phyloP scores from a whole-genome alignment of 768 basidiomycete genomes.

The Lactifluus volemus region DNA sequence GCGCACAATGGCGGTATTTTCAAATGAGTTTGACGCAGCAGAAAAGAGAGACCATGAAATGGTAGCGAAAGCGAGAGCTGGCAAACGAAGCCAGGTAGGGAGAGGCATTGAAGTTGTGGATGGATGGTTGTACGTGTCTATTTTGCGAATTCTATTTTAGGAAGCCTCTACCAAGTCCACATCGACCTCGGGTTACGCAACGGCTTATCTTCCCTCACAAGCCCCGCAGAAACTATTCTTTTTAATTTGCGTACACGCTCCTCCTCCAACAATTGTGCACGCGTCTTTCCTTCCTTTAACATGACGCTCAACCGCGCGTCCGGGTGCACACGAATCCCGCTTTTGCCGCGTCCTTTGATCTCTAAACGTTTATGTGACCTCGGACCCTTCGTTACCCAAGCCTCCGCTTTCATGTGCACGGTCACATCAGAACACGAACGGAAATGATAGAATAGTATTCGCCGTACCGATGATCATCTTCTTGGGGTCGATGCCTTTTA shows the following conservation, averaged over 20 bases:
- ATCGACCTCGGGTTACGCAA: constrained; percentile 60
- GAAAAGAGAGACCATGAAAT: constrained; percentile 34
- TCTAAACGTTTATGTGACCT: constrained; percentile 59
- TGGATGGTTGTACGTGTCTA: neutral
- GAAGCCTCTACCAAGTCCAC: constrained; percentile 67
- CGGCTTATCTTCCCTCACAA: constrained; percentile 72
- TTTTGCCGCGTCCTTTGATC: constrained; percentile 74
- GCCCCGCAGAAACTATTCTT: constrained; percentile 70
- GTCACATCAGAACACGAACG: neutral
- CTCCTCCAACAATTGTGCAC: constrained; percentile 54
- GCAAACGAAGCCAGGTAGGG: constrained; percentile 36
- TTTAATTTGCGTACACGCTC: constrained; percentile 60
- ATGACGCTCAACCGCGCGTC: constrained; percentile 68
- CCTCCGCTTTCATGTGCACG: constrained; percentile 51
- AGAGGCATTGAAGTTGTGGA: constrained; percentile 28
- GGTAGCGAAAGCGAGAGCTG: constrained; percentile 37
- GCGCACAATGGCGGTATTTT: constrained; percentile 85
- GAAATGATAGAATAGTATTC: neutral
- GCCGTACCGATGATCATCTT: constrained; percentile 78
- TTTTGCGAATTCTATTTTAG: constrained; percentile 6
- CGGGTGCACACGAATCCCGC: constrained; percentile 69
- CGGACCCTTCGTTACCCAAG: constrained; percentile 88
- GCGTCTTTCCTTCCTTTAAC: constrained; percentile 73
- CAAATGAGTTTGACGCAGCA: constrained; percentile 49
- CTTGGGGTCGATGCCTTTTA: constrained; percentile 62